Evolutionary conservation across 352 stramenopile species (phyloP), one percentile per base, ranked within the genome.

Genomic region (Phytophthora macrochlamydospora): DNA sequence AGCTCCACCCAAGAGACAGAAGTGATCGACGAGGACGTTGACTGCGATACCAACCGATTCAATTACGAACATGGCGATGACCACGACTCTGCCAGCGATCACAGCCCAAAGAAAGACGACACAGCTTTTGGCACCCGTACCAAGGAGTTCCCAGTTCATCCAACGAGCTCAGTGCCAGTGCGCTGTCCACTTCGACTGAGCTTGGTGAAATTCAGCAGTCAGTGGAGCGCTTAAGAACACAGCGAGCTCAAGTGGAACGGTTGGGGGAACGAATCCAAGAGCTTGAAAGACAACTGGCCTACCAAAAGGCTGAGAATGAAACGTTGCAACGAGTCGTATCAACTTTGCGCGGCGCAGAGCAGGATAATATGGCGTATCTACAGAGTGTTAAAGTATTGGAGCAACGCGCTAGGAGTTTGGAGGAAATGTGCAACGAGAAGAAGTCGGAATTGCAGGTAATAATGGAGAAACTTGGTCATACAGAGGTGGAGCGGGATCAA

Each of bases 321-420:
- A 69, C 61, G 13, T 54, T 91, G 9, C 78, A 75, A 6, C 56
- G 62, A 1, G 71, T 87, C 50, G 51, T 88, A 4, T 65, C 59
- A 9, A 67, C 71, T 12, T 40, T 88, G 7, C 75, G 67, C 11
- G 78, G 68, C 1, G 65, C 83, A 28, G 75, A 87, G 44, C 63
- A 82, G 40, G 80, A 91, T 56, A 89, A 91, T 59, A 61, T 83
- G 38, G 75, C 69, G 8, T 69, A 85, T 30, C 62, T 86, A 13
- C 76, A 87, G 52, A 85, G 71, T 40, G 73, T 87, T 31, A 83
- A 86, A 46, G 49, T 87, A 31, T 56, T 91, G 4, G 76, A 91
- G 63, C 69, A 85, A 56, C 69, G 80, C 7, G 59, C 80, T 40
- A 74, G 56, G 33, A 69, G 53, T 6, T 66, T 91, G 7, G 82